phyloP scores from a whole-genome alignment of 139 green algal genomes.

The Gonium pectorale region DNA sequence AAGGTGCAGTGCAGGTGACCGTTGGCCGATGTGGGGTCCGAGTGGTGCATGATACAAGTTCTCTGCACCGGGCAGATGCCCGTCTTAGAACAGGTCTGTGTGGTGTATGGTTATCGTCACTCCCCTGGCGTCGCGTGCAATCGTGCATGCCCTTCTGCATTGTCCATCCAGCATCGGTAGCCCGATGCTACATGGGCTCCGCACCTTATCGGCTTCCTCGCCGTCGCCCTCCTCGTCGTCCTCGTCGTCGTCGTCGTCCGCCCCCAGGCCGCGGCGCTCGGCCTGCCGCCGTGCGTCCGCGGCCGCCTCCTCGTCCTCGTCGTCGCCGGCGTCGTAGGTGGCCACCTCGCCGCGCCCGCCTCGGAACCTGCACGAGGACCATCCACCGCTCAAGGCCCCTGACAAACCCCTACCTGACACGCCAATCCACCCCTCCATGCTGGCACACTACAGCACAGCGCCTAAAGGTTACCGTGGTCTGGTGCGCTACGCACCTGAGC shows the following conservation, averaged over 20 bases:
- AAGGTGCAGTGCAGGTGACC: background rate
- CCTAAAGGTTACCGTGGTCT: too few relatives aligned
- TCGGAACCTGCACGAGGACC: constrained; percentile 43
- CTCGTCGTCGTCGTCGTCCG: constrained; percentile 57
- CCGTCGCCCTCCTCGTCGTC: constrained; percentile 25
- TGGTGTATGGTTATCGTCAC: constrained; percentile 26
- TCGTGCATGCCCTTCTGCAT: too few relatives aligned
- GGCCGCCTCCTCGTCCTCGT: constrained; percentile 77
- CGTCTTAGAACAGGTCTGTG: constrained; percentile 24
- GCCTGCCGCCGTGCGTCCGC: constrained; percentile 52
- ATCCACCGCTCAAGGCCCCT: too few relatives aligned
- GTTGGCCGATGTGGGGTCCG: background rate
- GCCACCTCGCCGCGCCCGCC: constrained; percentile 76
- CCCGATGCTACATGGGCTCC: too few relatives aligned
- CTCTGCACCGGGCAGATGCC: background rate
- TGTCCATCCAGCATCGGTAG: too few relatives aligned
- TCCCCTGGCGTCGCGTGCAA: too few relatives aligned
- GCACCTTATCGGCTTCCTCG: background rate
- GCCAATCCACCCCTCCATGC: too few relatives aligned
- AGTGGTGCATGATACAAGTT: constrained; percentile 44
- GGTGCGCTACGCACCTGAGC: constrained; percentile 52
- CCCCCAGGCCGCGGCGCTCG: constrained; percentile 45
- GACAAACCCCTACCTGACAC: too few relatives aligned
- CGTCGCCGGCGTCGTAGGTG: constrained; percentile 82
- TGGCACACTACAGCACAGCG: too few relatives aligned